A percentile compares a stretch with the other conserved stretches of the same genome.
These are phyloP conservation scores for Hypsizygus marmoreus DNA, from an alignment of 768 basidiomycete species.

Conservation along the genomic window DNA sequence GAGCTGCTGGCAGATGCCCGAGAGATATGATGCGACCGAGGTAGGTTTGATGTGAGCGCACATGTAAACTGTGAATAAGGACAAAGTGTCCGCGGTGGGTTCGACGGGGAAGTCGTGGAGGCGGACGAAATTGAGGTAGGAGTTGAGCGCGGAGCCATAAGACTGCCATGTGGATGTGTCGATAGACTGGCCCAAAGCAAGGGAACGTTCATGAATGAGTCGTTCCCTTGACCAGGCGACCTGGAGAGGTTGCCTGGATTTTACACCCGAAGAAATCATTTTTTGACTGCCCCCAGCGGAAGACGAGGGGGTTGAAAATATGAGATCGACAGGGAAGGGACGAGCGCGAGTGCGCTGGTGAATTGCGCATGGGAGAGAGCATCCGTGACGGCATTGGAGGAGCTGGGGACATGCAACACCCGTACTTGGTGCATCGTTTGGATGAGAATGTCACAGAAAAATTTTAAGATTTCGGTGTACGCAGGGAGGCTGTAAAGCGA, in stretches of 20 bases:
- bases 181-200: slow-evolving; percentile 33
- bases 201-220: slow-evolving; percentile 23
- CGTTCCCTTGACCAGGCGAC: slow-evolving; percentile 29
- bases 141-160: slow-evolving; percentile 37
- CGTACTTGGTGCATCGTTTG: slow-evolving; percentile 21
- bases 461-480: no score
- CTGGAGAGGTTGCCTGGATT: slow-evolving; percentile 27
- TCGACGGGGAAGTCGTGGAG: slow-evolving; percentile 33
- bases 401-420: slow-evolving; percentile 26
- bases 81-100: slow-evolving; percentile 39
- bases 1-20: slow-evolving; percentile 37
- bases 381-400: slow-evolving; percentile 30
- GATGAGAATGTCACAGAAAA: no score
- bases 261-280: slow-evolving; percentile 15
- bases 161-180: slow-evolving; percentile 19
- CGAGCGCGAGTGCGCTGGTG: background rate
- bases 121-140: slow-evolving; percentile 32
- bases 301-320: slow-evolving; percentile 14
- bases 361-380: slow-evolving; percentile 25
- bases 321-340: slow-evolving; percentile 2
- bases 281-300: slow-evolving; percentile 22
- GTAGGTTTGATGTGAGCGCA: slow-evolving; percentile 35
- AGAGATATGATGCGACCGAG: slow-evolving; percentile 37
- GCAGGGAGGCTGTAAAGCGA: no score
- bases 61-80: slow-evolving; percentile 36